These are phyloP conservation scores for Durotheca rogersii DNA, from an alignment of 495 filamentous ascomycete species.

Conservation along the genomic window DNA sequence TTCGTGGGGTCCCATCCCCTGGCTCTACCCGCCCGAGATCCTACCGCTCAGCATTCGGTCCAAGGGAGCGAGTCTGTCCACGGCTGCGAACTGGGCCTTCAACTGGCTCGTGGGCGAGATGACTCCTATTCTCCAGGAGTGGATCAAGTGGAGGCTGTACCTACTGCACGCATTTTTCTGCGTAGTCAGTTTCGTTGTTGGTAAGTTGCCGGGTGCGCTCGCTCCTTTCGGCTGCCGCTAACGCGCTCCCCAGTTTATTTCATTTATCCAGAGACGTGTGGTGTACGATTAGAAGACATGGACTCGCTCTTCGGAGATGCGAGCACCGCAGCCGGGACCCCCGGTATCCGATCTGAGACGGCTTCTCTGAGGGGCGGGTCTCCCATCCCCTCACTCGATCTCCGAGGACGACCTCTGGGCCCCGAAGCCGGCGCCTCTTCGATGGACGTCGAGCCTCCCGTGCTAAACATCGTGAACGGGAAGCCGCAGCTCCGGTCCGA, in stretches of 20 bases:
- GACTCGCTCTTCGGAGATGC: slow-evolving; percentile 86
- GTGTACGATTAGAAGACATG: slow-evolving; percentile 96
- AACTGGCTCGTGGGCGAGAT: slow-evolving; percentile 96
- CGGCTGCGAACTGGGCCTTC: slow-evolving; percentile 96
- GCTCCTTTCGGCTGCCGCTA: slow-evolving; percentile 15
- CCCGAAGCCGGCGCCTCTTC: slow-evolving; percentile 40
- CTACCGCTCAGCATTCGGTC: slow-evolving; percentile 94
- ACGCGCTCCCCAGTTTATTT: slow-evolving; percentile 76
- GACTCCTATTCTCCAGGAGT: slow-evolving; percentile 87
- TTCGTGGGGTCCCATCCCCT: slow-evolving; percentile 98
- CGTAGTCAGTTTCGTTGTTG: slow-evolving; percentile 91
- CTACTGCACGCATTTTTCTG: slow-evolving; percentile 97
- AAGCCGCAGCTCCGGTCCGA: slow-evolving; percentile 25
- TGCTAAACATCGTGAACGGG: slow-evolving; percentile 35
- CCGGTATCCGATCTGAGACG: slow-evolving; percentile 58
- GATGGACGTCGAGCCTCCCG: slow-evolving; percentile 43
- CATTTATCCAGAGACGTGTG: slow-evolving; percentile 93
- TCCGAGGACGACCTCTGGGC: slow-evolving; percentile 49
- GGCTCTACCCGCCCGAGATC: slow-evolving; percentile 98
- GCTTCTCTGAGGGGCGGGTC: slow-evolving; percentile 71
- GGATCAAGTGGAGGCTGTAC: slow-evolving; percentile 90
- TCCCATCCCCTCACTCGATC: slow-evolving; percentile 75
- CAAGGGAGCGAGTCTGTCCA: slow-evolving; percentile 95
- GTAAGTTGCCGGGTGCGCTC: slow-evolving; percentile 60
- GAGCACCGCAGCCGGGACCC: slow-evolving; percentile 63